Base-by-base conservation (phyloP, 768 basidiomycete genomes). In the Termitomyces sp. region DNA sequence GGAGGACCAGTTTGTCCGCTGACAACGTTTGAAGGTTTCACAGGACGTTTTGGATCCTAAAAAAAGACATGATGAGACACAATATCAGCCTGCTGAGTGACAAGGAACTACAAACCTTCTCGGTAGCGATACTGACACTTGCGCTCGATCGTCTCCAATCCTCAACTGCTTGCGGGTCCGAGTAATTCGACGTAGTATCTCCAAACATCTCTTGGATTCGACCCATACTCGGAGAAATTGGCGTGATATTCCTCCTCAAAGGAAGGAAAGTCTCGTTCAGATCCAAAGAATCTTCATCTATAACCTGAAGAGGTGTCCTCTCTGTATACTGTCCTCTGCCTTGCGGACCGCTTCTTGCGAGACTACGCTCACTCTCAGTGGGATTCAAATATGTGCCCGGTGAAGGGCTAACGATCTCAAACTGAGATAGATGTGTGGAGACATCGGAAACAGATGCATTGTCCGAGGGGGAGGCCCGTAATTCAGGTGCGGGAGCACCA, bases 211-310 rank as follows among this genome's bases (percentile, higher is more conserved):
- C 49, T n/a, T 52, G 55, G 10, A 46, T 53, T 17, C 51, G 40
- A 17, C 49, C 59, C 63, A 61, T 63, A 45, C 53, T 64, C 4
- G 53, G 34, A 15, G 60, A 57, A 10, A 50, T 20, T 31, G 49
- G 53, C 15, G 49, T 25, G 10, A 53, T 40, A 46, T 65, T 14
- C 25, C 49, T 55, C 36, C 40, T 50, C 38, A 56, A 5, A 38
- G 62, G 76, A 0, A 74, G 73, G 56, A 67, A 62, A 17, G 63
- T 71, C 37, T 74, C 63, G 63, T 75, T 77, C 56, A 65, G 2
- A n/a, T 56, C 32, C 5, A 6, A 61, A 9, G 76, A 72, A 59
- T 78, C 71, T 64, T 81, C 79, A 49, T 72, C 74, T 64, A 81
- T 81, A 53, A 74, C 71, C 52, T 71, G 76, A 59, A 79, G 66